Conservation (phyloP, 331 rosid genomes). For the Rhamnella rubrinervis region DNA sequence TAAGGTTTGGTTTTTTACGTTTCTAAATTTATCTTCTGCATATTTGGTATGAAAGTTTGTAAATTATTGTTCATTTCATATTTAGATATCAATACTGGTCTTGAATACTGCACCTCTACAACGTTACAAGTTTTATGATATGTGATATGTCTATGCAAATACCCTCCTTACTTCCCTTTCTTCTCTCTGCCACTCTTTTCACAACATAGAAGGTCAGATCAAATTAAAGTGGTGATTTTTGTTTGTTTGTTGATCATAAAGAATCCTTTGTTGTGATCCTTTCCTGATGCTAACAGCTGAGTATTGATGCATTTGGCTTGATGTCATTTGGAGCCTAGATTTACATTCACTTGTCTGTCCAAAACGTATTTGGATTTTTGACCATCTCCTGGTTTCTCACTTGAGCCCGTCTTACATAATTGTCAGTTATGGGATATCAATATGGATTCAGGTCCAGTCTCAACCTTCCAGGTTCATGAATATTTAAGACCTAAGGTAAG, state of each 20-base stretch:
- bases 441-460: conserved; percentile 97
- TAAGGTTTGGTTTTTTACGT: conserved; percentile 55
- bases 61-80: not conserved
- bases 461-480: conserved; percentile 93
- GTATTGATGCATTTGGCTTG: too few species aligned
- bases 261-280: too few species aligned
- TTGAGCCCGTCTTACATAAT: conserved; percentile 2
- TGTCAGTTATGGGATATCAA: conserved; percentile 97
- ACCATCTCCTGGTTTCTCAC: not conserved
- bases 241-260: too few species aligned
- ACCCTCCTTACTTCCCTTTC: too few species aligned
- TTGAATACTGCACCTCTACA: too few species aligned
- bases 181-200: too few species aligned
- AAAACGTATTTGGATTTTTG: not conserved
- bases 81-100: not conserved
- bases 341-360: not conserved
- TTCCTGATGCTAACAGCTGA: too few species aligned
- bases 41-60: conserved; percentile 6
- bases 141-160: too few species aligned
- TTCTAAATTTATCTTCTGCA: conserved; percentile 11
- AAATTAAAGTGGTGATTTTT: too few species aligned
- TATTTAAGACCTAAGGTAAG: conserved; percentile 95
- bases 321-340: too few species aligned
- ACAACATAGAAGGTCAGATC: too few species aligned
- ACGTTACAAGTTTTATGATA: too few species aligned